phyloP scores from a whole-genome alignment of 345 rosid genomes.

The Salix exigua region DNA sequence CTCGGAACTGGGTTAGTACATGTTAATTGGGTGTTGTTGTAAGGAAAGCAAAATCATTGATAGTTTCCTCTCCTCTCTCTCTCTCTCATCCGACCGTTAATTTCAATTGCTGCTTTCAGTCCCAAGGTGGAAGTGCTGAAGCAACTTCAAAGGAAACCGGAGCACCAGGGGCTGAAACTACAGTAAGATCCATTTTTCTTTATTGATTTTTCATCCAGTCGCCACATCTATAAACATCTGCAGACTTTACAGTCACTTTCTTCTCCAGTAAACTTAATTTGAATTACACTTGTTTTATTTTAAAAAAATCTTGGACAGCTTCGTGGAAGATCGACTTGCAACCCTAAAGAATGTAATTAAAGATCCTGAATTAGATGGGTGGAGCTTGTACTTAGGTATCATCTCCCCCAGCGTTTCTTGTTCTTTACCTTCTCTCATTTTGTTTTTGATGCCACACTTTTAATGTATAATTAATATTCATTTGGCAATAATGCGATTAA shows the following conservation, averaged over 20 bases:
- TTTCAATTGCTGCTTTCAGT: constrained; percentile 17
- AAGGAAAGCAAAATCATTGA: background rate
- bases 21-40: no score
- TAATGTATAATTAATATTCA: background rate
- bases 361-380: constrained; percentile 74
- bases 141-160: constrained; percentile 69
- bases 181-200: constrained; percentile 44
- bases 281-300: background rate
- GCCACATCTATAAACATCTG: background rate
- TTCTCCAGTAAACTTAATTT: background rate
- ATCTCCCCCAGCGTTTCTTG: background rate
- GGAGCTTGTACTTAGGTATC: constrained; percentile 80
- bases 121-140: constrained; percentile 88
- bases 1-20: constrained; percentile 76
- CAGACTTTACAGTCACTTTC: background rate
- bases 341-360: constrained; percentile 86
- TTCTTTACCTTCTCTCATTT: background rate
- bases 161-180: constrained; percentile 63
- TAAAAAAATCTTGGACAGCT: constrained; percentile 38
- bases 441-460: background rate
- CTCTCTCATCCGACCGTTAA: background rate
- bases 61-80: background rate
- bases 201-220: background rate
- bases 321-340: constrained; percentile 90
- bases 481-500: background rate